Percentiles rank a stretch among this genome's conserved stretches.
Evolutionary conservation across 2,329 filamentous ascomycete species (phyloP).

Genomic region (Pyricularia sp.): DNA sequence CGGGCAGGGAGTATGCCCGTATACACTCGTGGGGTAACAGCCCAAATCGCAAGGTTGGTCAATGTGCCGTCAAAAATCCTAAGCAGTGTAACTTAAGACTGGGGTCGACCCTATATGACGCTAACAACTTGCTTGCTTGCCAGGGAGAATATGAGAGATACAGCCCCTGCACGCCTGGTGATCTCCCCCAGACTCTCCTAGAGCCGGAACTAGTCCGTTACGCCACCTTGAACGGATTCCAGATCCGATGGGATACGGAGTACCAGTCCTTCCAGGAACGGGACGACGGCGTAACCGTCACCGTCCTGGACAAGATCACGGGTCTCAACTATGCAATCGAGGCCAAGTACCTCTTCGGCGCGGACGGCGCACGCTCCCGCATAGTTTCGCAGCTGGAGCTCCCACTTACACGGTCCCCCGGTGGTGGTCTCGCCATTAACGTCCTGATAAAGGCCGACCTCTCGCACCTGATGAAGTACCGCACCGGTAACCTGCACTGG

Average conservation of each 20-base stretch:
- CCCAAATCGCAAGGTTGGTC: conserved; percentile 32
- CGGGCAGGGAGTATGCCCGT: conserved; percentile 40
- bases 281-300: conserved; percentile 17
- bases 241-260: conserved; percentile 30
- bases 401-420: conserved; percentile 22
- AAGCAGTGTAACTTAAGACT: neutral
- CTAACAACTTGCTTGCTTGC: neutral
- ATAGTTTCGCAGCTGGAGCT: conserved; percentile 26
- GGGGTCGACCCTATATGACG: neutral
- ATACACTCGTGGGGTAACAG: conserved; percentile 42
- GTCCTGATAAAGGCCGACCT: conserved; percentile 35
- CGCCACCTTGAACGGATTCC: conserved; percentile 29
- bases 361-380: conserved; percentile 37
- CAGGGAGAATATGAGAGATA: conserved; percentile 33
- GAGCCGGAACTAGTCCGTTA: conserved; percentile 35
- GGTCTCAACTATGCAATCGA: conserved; percentile 27
- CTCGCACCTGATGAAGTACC: conserved; percentile 33
- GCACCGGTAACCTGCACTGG: conserved; percentile 52
- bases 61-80: neutral
- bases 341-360: conserved; percentile 49
- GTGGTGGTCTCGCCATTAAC: conserved; percentile 28
- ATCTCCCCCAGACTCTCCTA: conserved; percentile 38
- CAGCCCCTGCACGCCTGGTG: conserved; percentile 32
- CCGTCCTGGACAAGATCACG: conserved; percentile 15
- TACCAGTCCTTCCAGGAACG: conserved; percentile 23